Base-by-base conservation (phyloP, 2,329 filamentous ascomycete species). In the Xylaria sp. region DNA sequence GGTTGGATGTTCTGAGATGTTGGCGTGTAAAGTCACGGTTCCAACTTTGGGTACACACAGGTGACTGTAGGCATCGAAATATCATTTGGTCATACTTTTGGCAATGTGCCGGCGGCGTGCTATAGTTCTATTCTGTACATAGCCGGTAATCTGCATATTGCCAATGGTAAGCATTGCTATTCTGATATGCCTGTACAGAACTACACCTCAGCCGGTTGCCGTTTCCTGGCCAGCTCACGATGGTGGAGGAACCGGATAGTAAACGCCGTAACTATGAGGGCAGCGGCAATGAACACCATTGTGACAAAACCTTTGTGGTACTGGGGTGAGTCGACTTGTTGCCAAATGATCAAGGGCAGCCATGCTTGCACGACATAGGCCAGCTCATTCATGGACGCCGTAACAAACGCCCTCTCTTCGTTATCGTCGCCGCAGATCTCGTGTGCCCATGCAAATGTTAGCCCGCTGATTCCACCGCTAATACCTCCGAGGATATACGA, bases 311-410 rank as follows among this genome's bases (percentile, higher is more conserved):
- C 89, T 72, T 90, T 90, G 0, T 79, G 80, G 64, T 91, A 91
- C 50, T 80, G 70, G 0, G 89, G 89, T 0, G 85, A 86, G 65
- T 91, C 87, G 0, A 89, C 82, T 74, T 89, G 87, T 78, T 89
- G 86, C 89, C 89, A 91, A 10, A 91, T 83, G 9, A 91, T 75
- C 36, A 90, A 82, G 7, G 90, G 90, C 48, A 93, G 76, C 90
- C 90, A 92, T 0, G 89, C 88, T 74, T 92, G 89, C 50, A 93
- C 78, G 1, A 91, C 88, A 67, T 91, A 91, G 0, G 89, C 89
- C 80, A 92, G 85, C 74, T 90, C 85, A 67, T 92, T 92, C 88
- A 92, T 92, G 18, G 83, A 80, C 0, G 83, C 90, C 0, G 90
- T 84, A 0, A 92, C 88, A 4, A 93, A 80, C 0, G 90, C 89